These are phyloP conservation scores for Dictyostelium brefeldianum DNA, from an alignment of 78 protist genomes.

Conservation along the genomic window DNA sequence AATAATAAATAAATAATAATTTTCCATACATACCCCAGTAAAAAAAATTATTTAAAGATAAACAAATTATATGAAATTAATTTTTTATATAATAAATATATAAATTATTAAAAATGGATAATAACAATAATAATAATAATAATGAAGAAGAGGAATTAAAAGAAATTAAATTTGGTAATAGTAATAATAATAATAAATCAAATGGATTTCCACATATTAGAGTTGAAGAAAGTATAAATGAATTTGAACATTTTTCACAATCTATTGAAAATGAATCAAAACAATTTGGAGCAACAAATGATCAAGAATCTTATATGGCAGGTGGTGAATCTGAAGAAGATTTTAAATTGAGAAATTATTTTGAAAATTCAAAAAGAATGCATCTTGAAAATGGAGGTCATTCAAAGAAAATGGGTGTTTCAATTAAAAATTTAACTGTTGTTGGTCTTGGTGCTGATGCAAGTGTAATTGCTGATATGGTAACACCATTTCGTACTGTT, in stretches of 20 bases:
- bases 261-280: constrained; percentile 22
- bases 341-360: constrained; percentile 50
- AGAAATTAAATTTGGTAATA: neutral
- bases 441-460: constrained; percentile 50
- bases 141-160: neutral
- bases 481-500: constrained; percentile 21
- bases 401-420: constrained; percentile 46
- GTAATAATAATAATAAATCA: neutral
- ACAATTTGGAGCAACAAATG: neutral
- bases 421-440: constrained; percentile 39
- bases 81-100: neutral
- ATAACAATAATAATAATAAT: neutral
- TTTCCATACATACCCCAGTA: no score
- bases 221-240: constrained; percentile 8
- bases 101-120: neutral
- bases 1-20: no score
- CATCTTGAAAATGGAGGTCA: constrained; percentile 42
- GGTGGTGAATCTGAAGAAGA: constrained; percentile 39
- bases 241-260: neutral
- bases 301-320: constrained; percentile 16
- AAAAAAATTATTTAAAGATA: no score
- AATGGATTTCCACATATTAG: neutral
- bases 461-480: constrained; percentile 34
- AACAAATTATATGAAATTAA: neutral
- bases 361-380: constrained; percentile 58